Base-by-base conservation (phyloP, 805 yeast species). In the Ogataea saltuana region DNA sequence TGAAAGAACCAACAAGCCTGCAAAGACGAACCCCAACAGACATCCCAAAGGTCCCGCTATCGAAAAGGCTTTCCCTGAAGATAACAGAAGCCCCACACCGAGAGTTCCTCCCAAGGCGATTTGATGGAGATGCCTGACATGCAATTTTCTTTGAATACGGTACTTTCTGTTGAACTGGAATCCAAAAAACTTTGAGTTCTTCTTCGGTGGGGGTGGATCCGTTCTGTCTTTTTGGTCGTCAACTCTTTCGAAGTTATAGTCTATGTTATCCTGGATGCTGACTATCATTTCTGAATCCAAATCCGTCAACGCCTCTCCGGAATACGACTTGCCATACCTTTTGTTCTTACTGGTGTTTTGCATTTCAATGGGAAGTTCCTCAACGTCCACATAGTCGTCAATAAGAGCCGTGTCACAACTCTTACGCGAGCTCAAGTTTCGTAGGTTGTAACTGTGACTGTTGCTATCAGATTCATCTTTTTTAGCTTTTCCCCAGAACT, bases 11-110 rank as follows among this genome's bases (percentile, higher is more conserved):
- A 85, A 69, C 1, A 78, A 56, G 0, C 90, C 93, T 20, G 86
- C 73, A 8, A 85, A 64, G 0, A 73, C 42, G 57, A 81, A 85
- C 1, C 91, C 90, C 11, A 85, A 52, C 4, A 85, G 63, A 7
- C 88, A 78, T 0, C 95, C 95, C 40, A 85, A 66, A 1, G 91
- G 91, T 2, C 95, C 95, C 2, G 86, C 84, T 13, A 81, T 80
- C 15, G 81, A 71, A 40, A 85, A 73, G 0, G 88, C 85, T 54
- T 84, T 82, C 3, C 93, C 90, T 6, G 85, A 76, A 32, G 82
- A 78, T 18, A 85, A 64, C 44, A 83, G 73, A 15, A 85, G 62
- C 0, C 95, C 93, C 12, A 85, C 91, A 1, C 93, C 93, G 4
- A 85, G 61, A 0, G 90, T 83, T 2, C 89, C 91, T 3, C 89